Evolutionary conservation across 2,329 filamentous ascomycete species (phyloP).

Genomic region (Didymosphaeria variabile): DNA sequence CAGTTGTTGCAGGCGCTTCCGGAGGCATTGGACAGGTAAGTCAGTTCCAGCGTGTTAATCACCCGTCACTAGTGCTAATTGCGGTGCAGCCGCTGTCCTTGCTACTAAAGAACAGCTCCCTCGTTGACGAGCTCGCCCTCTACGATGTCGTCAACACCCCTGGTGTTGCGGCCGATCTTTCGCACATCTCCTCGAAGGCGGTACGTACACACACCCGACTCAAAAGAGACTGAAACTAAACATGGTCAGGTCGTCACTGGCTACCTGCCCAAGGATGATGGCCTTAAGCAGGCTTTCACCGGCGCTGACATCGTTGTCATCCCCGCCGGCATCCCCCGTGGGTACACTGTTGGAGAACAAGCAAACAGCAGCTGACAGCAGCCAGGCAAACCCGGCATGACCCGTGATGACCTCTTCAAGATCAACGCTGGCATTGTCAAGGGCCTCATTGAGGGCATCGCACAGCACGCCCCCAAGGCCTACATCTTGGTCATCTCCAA

Average conservation of each 20-base stretch:
- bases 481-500: slow-evolving; percentile 98
- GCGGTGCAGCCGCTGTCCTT: slow-evolving; percentile 84
- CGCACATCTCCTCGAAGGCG: slow-evolving; percentile 92
- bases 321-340: slow-evolving; percentile 96
- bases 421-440: slow-evolving; percentile 99
- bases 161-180: slow-evolving; percentile 94
- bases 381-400: slow-evolving; percentile 98
- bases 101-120: slow-evolving; percentile 88
- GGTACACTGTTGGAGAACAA: slow-evolving; percentile 22
- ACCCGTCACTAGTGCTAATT: slow-evolving; percentile 19
- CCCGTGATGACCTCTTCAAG: slow-evolving; percentile 98
- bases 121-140: slow-evolving; percentile 90
- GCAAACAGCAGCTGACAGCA: slow-evolving; percentile 25
- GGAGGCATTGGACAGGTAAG: slow-evolving; percentile 97
- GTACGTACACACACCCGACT: slow-evolving; percentile 57
- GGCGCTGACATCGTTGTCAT: slow-evolving; percentile 97
- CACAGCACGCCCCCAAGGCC: slow-evolving; percentile 89
- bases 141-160: slow-evolving; percentile 99
- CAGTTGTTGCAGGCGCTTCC: slow-evolving; percentile 86
- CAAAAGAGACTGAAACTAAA: slow-evolving; percentile 27
- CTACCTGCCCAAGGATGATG: slow-evolving; percentile 84
- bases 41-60: slow-evolving; percentile 5
- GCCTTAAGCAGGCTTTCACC: slow-evolving; percentile 86
- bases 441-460: slow-evolving; percentile 86
- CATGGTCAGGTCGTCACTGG: slow-evolving; percentile 75